These are phyloP conservation scores for Pelargonium fulgidum DNA, from an alignment of 441 rosid genomes.

Conservation along the genomic window DNA sequence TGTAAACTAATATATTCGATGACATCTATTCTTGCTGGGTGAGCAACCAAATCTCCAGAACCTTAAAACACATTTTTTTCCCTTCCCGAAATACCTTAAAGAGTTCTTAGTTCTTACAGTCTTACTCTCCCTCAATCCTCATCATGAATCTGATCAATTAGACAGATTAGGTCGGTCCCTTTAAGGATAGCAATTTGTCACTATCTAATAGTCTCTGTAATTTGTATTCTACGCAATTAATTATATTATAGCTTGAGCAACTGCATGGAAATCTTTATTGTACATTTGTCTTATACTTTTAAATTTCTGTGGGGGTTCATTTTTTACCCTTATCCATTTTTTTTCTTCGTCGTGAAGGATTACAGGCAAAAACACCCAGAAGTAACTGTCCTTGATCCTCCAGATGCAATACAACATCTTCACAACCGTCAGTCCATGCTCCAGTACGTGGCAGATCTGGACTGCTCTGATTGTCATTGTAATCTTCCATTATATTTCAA, in stretches of 20 bases:
- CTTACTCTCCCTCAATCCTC: too few relatives aligned
- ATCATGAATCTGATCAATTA: too few relatives aligned
- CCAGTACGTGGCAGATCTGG: slow-evolving; percentile 77
- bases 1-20: neutral
- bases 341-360: slow-evolving; percentile 32
- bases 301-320: neutral
- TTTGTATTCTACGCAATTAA: neutral
- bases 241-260: slow-evolving; percentile 2
- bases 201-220: neutral
- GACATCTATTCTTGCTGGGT: too few relatives aligned
- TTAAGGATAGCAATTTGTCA: too few relatives aligned
- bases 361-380: slow-evolving; percentile 57
- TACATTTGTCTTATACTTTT: neutral
- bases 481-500: slow-evolving; percentile 12
- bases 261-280: neutral
- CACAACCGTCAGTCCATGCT: slow-evolving; percentile 88
- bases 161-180: too few relatives aligned
- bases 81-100: too few relatives aligned
- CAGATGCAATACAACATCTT: slow-evolving; percentile 76
- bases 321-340: neutral
- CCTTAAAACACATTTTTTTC: too few relatives aligned
- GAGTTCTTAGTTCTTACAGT: too few relatives aligned
- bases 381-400: slow-evolving; percentile 91
- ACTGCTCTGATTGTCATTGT: slow-evolving; percentile 57
- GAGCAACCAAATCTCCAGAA: too few relatives aligned